Evolutionary conservation across 495 filamentous ascomycete genomes (phyloP).

Genomic region (Aspergillus campestris): DNA sequence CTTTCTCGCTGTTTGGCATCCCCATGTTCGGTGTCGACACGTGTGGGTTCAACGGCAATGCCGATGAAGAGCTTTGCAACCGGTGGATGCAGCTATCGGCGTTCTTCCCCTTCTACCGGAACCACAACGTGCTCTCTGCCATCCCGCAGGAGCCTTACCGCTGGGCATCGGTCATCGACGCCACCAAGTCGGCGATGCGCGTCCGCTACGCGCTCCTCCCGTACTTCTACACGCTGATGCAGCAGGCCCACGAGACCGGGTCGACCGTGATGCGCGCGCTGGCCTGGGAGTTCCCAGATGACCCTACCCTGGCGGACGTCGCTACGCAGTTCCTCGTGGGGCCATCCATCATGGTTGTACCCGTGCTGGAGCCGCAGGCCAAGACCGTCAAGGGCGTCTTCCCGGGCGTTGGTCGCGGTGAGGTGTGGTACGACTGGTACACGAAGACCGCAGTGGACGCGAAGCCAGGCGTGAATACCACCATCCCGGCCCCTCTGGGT

Average conservation of each 20-base stretch:
- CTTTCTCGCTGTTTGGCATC: slow-evolving; percentile 73
- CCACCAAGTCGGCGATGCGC: slow-evolving; percentile 58
- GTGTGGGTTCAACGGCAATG: slow-evolving; percentile 70
- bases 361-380: slow-evolving; percentile 60
- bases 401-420: slow-evolving; percentile 55
- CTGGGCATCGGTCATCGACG: slow-evolving; percentile 62
- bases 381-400: slow-evolving; percentile 66
- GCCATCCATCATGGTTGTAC: slow-evolving; percentile 58
- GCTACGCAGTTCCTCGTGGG: slow-evolving; percentile 78
- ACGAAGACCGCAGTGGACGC: slow-evolving; percentile 46
- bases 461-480: slow-evolving; percentile 54
- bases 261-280: slow-evolving; percentile 74
- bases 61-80: slow-evolving; percentile 66
- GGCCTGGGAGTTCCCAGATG: slow-evolving; percentile 75
- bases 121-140: slow-evolving; percentile 62
- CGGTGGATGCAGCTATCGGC: slow-evolving; percentile 83
- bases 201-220: slow-evolving; percentile 69
- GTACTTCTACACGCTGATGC: slow-evolving; percentile 77
- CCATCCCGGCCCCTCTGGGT: slow-evolving; percentile 64
- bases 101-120: slow-evolving; percentile 86
- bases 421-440: slow-evolving; percentile 84
- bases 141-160: slow-evolving; percentile 66
- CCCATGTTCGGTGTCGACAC: slow-evolving; percentile 84
- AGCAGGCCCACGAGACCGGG: slow-evolving; percentile 57
- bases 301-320: slow-evolving; percentile 56